Evolutionary conservation across 257 asterid species (phyloP).

Genomic region (Parsonsia alboflavescens): DNA sequence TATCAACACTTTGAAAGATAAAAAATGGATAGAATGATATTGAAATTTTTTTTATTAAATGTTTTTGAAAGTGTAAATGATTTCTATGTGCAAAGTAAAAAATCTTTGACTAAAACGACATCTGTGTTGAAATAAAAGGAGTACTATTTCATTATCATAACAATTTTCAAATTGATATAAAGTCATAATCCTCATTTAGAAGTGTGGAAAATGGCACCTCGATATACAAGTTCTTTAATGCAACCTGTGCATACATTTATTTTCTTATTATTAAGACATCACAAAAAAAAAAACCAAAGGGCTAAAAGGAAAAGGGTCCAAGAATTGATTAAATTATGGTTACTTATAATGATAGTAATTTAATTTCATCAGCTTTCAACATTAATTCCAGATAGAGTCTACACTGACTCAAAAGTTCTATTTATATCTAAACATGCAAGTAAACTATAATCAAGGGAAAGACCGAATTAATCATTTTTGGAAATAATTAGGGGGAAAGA

Average conservation of each 20-base stretch:
- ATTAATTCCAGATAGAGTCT: constrained; percentile 1
- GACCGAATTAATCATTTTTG: background rate
- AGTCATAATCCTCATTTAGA: too few species aligned
- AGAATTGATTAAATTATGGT: background rate
- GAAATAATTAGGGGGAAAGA: background rate
- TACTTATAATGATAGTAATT: constrained; percentile 1
- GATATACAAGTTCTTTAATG: background rate
- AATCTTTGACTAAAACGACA: too few species aligned
- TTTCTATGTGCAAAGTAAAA: too few species aligned
- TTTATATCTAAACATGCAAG: background rate
- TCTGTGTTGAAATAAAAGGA: too few species aligned
- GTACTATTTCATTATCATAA: too few species aligned
- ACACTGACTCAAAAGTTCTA: background rate
- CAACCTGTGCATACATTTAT: background rate
- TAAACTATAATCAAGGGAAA: background rate
- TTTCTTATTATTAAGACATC: background rate
- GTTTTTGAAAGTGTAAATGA: too few species aligned
- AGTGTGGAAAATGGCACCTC: too few species aligned
- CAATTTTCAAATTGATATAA: too few species aligned
- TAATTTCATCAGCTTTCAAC: constrained; percentile 6
- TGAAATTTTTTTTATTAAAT: too few species aligned
- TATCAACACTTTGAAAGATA: too few species aligned
- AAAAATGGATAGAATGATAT: too few species aligned
- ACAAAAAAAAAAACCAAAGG: background rate
- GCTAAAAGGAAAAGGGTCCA: too few species aligned